Conservation (phyloP, 2,329 filamentous ascomycete genomes). For the Penicillium sp. region DNA sequence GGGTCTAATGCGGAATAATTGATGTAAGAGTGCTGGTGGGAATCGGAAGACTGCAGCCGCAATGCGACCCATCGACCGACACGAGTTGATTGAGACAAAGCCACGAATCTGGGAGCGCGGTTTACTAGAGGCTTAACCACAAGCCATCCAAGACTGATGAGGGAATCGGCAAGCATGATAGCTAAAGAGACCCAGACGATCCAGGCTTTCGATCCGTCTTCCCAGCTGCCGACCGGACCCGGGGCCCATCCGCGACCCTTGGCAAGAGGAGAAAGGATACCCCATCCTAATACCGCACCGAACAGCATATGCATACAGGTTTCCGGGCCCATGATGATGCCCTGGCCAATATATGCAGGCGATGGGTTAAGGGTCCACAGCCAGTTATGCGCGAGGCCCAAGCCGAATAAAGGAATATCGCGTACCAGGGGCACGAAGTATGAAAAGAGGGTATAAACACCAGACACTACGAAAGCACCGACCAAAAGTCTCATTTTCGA, state of each 20-base stretch:
- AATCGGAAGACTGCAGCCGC: slow-evolving; percentile 8
- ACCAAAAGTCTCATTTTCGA: slow-evolving; percentile 57
- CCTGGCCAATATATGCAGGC: slow-evolving; percentile 94
- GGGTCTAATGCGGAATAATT: slow-evolving; percentile 29
- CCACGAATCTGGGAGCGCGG: slow-evolving; percentile 39
- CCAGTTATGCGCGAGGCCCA: slow-evolving; percentile 69
- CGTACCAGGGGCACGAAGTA: slow-evolving; percentile 86
- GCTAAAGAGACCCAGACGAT: slow-evolving; percentile 95
- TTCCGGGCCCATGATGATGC: slow-evolving; percentile 95
- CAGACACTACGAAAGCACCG: slow-evolving; percentile 57
- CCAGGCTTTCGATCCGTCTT: slow-evolving; percentile 91
- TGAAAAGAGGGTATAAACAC: slow-evolving; percentile 66
- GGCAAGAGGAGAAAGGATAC: slow-evolving; percentile 78
- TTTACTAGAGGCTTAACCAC: slow-evolving; percentile 58
- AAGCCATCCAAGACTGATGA: slow-evolving; percentile 81
- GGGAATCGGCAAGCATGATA: slow-evolving; percentile 92
- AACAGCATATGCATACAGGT: slow-evolving; percentile 95
- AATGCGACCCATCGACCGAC: slow-evolving; percentile 27
- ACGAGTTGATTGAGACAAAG: slow-evolving; percentile 27
- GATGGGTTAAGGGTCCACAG: slow-evolving; percentile 95
- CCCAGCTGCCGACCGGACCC: slow-evolving; percentile 81
- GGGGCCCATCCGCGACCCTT: slow-evolving; percentile 85
- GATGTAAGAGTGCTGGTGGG: slow-evolving; percentile 25
- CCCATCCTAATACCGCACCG: slow-evolving; percentile 87
- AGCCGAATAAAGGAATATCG: slow-evolving; percentile 80